A percentile compares a stretch with the other conserved stretches of the same genome.
Evolutionary conservation across 2,329 filamentous ascomycete genomes (phyloP).

Genomic region (Stachybotrys echinatus): DNA sequence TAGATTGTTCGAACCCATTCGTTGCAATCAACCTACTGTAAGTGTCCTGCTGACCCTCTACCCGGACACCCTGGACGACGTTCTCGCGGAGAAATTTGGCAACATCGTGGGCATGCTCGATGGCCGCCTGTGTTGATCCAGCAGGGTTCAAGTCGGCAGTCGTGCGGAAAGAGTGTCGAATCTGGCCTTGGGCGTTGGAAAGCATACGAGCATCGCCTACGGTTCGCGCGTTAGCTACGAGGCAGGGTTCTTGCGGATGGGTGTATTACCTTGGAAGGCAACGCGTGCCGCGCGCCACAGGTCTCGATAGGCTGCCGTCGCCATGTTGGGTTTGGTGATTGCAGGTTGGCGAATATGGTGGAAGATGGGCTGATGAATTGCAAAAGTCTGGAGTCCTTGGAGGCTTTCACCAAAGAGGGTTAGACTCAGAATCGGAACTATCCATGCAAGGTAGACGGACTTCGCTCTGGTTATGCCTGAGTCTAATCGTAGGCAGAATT

Average conservation of each 20-base stretch:
- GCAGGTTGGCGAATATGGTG: neutral
- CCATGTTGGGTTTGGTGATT: constrained; percentile 37
- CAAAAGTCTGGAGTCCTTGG: too few species aligned
- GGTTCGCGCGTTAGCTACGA: constrained; percentile 1
- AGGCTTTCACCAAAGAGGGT: too few species aligned
- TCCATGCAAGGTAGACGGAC: too few species aligned
- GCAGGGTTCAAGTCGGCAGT: constrained; percentile 55
- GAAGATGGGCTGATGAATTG: neutral
- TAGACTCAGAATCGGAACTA: too few species aligned
- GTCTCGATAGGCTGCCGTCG: constrained; percentile 72
- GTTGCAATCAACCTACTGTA: constrained; percentile 51
- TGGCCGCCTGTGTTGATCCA: constrained; percentile 58
- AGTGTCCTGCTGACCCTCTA: constrained; percentile 34
- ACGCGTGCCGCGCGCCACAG: constrained; percentile 75
- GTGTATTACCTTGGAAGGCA: constrained; percentile 69
- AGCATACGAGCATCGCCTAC: constrained; percentile 68
- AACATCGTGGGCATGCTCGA: constrained; percentile 78
- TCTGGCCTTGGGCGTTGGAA: constrained; percentile 64
- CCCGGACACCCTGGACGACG: constrained; percentile 73
- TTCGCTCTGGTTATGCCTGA: too few species aligned
- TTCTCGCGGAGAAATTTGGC: constrained; percentile 76
- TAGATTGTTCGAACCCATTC: neutral
- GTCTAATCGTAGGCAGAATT: too few species aligned
- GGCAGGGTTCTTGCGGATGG: neutral
- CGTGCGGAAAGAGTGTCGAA: constrained; percentile 67